These are phyloP conservation scores for Colletotrichum viniferum DNA, from an alignment of 2,329 filamentous ascomycete genomes.

Conservation along the genomic window DNA sequence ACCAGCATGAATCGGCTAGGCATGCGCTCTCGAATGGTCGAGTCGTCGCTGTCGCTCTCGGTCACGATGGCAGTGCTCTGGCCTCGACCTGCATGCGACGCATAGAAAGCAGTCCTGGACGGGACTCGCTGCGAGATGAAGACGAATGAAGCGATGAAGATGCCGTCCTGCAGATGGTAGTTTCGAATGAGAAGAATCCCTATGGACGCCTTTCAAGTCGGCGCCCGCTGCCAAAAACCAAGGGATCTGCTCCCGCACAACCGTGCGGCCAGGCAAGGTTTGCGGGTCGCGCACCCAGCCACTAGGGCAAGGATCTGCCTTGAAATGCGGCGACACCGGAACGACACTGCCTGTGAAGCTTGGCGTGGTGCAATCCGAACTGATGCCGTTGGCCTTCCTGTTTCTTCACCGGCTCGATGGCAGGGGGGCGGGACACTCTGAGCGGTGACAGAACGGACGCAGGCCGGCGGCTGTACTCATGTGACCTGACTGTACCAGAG, in stretches of 20 bases:
- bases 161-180: neutral
- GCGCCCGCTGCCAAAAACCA: neutral
- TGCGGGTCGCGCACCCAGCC: conserved; percentile 2
- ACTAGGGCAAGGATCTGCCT: conserved; percentile 2
- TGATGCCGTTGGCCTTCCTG: neutral
- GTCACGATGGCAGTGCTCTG: neutral
- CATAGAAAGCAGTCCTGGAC: neutral
- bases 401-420: neutral
- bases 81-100: neutral
- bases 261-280: conserved; percentile 5
- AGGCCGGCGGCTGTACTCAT: neutral
- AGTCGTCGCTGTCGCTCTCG: neutral
- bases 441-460: neutral
- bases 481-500: neutral
- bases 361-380: neutral
- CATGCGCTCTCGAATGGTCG: neutral
- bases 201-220: neutral
- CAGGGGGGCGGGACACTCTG: neutral
- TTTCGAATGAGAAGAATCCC: neutral
- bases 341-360: neutral
- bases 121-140: neutral
- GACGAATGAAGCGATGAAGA: neutral
- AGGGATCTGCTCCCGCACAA: conserved; percentile 1
- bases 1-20: neutral
- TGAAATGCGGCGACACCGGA: conserved; percentile 3